Evolutionary conservation across 225 moss, liverwort and hornwort genomes (phyloP).

Genomic region (Polytrichum commune): DNA sequence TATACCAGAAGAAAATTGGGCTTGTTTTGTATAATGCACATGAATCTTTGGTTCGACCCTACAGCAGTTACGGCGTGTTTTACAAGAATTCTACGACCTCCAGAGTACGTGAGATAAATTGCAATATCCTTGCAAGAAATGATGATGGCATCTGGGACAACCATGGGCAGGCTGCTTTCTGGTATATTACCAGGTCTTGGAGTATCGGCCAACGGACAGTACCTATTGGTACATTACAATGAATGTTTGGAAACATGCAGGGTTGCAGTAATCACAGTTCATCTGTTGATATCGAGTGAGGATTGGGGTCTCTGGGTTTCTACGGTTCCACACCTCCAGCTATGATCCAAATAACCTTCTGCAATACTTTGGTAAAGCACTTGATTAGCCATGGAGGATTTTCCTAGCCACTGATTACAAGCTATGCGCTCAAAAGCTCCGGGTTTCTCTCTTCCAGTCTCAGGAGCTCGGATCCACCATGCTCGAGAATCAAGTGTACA

Average conservation of each 20-base stretch:
- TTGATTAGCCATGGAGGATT: no score
- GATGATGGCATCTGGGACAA: conserved; percentile 9
- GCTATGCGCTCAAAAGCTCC: no score
- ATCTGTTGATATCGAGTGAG: no score
- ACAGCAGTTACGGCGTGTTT: neutral
- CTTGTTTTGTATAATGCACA: conserved; percentile 1
- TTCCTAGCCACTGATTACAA: no score
- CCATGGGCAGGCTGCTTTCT: conserved; percentile 1
- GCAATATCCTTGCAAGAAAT: conserved; percentile 3
- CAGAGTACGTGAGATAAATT: conserved; percentile 6
- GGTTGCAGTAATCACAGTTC: no score
- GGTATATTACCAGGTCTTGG: conserved; percentile 5
- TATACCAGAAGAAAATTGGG: neutral
- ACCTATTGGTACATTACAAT: conserved; percentile 1
- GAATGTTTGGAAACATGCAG: neutral
- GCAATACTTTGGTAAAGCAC: no score
- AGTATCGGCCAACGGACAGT: neutral
- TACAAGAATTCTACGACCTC: conserved; percentile 2
- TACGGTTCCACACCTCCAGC: no score
- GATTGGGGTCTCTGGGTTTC: no score
- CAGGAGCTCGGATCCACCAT: no score
- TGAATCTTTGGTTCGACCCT: neutral
- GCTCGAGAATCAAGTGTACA: no score
- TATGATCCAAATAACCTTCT: no score
- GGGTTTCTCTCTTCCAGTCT: no score